These are phyloP conservation scores for Setaria italica DNA, from an alignment of 202 grass and related monocot species.

Conservation along the genomic window DNA sequence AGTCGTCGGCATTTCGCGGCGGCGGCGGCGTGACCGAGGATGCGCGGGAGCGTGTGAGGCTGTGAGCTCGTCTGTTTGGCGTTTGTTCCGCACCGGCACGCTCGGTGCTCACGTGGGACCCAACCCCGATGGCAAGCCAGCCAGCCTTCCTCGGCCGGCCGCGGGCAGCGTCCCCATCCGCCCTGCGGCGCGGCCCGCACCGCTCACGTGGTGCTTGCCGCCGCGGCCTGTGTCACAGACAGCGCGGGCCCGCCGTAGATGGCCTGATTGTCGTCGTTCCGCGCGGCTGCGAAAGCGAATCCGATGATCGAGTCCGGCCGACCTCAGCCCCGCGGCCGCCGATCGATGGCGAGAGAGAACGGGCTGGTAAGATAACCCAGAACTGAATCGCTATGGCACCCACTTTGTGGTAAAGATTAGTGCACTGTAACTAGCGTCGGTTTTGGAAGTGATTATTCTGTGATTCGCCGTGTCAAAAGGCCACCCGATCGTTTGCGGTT, in stretches of 20 bases:
- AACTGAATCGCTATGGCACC: too few species aligned
- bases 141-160: neutral
- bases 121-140: neutral
- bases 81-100: neutral
- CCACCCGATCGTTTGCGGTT: too few species aligned
- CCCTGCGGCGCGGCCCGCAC: neutral
- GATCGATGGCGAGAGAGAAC: too few species aligned
- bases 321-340: too few species aligned
- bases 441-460: too few species aligned
- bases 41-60: neutral
- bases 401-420: too few species aligned
- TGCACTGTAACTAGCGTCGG: too few species aligned
- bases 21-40: conserved; percentile 20
- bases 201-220: neutral
- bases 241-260: neutral
- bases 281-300: neutral
- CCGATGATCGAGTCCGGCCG: neutral
- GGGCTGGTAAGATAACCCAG: too few species aligned
- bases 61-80: neutral
- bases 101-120: too few species aligned
- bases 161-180: neutral
- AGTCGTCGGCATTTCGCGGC: conserved; percentile 44
- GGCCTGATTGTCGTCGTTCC: neutral
- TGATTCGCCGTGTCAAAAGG: too few species aligned
- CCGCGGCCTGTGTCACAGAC: neutral